Evolutionary conservation across 2,329 filamentous ascomycete species (phyloP).

Genomic region (Colletotrichum karsti): DNA sequence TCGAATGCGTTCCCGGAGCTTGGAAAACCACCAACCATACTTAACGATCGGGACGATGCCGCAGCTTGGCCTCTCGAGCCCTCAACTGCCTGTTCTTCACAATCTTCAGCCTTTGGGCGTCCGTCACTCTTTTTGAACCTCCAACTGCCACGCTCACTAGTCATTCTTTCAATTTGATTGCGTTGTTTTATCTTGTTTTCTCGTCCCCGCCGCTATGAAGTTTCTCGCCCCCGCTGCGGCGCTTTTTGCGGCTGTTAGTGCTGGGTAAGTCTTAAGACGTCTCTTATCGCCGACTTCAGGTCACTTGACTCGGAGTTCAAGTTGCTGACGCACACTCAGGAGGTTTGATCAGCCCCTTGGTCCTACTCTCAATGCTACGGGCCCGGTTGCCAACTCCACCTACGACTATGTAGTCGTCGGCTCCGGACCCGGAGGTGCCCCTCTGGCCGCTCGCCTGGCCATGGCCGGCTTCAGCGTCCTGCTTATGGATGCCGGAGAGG

Average conservation of each 20-base stretch:
- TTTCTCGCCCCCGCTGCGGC: background rate
- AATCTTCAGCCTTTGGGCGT: background rate
- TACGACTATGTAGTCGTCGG: constrained; percentile 72
- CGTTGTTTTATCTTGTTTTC: background rate
- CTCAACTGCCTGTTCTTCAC: background rate
- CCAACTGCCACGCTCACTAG: background rate
- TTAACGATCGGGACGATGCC: background rate
- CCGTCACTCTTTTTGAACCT: background rate
- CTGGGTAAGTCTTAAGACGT: background rate
- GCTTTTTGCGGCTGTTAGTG: background rate
- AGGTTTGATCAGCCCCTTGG: background rate
- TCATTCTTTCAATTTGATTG: background rate
- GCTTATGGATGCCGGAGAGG: constrained; percentile 69
- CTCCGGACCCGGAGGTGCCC: constrained; percentile 67
- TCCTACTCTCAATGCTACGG: background rate
- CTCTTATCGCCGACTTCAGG: background rate
- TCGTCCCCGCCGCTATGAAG: background rate
- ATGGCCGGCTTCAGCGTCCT: constrained; percentile 67
- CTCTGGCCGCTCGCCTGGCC: constrained; percentile 66
- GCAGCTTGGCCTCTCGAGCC: background rate
- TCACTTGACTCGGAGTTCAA: background rate
- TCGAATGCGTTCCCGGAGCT: background rate
- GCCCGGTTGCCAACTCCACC: background rate
- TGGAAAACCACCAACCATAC: constrained; percentile 1
- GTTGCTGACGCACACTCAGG: background rate